phyloP scores from a whole-genome alignment of 2,329 filamentous ascomycete species.

The Fusarium sp. region DNA sequence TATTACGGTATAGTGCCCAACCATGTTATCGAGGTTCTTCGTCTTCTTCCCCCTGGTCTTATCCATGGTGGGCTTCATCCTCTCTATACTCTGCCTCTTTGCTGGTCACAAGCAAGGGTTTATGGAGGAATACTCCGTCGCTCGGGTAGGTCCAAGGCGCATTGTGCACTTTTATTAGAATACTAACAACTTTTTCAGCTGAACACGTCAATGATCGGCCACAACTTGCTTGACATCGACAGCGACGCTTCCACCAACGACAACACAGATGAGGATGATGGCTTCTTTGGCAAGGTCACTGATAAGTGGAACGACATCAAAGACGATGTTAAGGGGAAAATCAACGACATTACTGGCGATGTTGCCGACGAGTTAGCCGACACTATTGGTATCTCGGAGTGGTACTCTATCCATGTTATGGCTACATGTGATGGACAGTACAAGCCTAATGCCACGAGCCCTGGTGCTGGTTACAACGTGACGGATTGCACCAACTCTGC shows the following conservation, averaged over 20 bases:
- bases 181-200: constrained; percentile 47
- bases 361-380: constrained; percentile 59
- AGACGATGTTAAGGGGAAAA: constrained; percentile 54
- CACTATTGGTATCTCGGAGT: constrained; percentile 64
- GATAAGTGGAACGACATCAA: constrained; percentile 53
- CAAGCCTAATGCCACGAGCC: constrained; percentile 59
- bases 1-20: constrained; percentile 11
- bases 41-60: constrained; percentile 57
- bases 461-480: constrained; percentile 57
- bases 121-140: constrained; percentile 61
- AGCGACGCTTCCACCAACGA: constrained; percentile 46
- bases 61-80: constrained; percentile 57
- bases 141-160: constrained; percentile 52
- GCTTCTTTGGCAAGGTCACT: constrained; percentile 50
- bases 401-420: constrained; percentile 68
- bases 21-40: constrained; percentile 50
- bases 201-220: constrained; percentile 58
- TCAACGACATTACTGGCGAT: constrained; percentile 59
- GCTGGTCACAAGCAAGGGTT: constrained; percentile 59
- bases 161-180: too few relatives aligned
- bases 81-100: constrained; percentile 58
- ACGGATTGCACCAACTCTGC: constrained; percentile 61
- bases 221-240: constrained; percentile 50
- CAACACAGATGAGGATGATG: constrained; percentile 44
- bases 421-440: constrained; percentile 63